Base-by-base conservation (phyloP, 2,329 filamentous ascomycete species). In the Waltergamsia citrina region DNA sequence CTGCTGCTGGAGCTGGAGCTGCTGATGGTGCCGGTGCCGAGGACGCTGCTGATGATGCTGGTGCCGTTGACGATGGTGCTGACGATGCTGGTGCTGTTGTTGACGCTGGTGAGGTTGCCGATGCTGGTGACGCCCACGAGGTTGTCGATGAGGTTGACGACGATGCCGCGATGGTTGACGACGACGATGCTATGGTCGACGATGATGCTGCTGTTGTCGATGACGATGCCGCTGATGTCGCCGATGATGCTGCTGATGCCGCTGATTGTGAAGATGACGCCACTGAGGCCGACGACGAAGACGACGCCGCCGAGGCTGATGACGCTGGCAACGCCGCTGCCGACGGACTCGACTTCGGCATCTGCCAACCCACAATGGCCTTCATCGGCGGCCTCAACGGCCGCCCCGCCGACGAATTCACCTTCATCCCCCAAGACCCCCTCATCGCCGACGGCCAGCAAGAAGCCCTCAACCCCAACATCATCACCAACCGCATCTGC, bases 401-500 rank as follows among this genome's bases (percentile, higher is more conserved):
- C 25, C 73, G 76, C 37, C 57, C 64, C 10, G 63, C 64, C 15
- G 63, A 60, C 36, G 78, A 81, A 54, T 75, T 70, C 56, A 81
- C 78, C 33, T 84, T 83, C 70, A 74, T 79, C 54, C 70, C 80
- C 33, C 69, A 69, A 31, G 78, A 83, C 50, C 59, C 72, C 7
- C 57, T 71, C 14, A 69, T 80, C 38, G 69, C 73, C 42, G 60
- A 74, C 49, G 51, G 52, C 38, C 78, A 83, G 56, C 57, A 75
- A 46, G 78, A 82, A 50, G 77, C 78, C 7, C 63, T 82, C 29
- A 82, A 83, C 70, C 78, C 78, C 37, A 72, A 74, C 61, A 83
- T 83, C 63, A 83, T 83, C 63, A 80, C 76, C 52, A 81, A 80
- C 66, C 71, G 76, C 40, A 75, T 83, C 53, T 78, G 74, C 56